A percentile compares a stretch with the other conserved stretches of the same genome.
These are phyloP conservation scores for Solanum chmielewskii DNA, from an alignment of 257 asterid species.

Conservation along the genomic window DNA sequence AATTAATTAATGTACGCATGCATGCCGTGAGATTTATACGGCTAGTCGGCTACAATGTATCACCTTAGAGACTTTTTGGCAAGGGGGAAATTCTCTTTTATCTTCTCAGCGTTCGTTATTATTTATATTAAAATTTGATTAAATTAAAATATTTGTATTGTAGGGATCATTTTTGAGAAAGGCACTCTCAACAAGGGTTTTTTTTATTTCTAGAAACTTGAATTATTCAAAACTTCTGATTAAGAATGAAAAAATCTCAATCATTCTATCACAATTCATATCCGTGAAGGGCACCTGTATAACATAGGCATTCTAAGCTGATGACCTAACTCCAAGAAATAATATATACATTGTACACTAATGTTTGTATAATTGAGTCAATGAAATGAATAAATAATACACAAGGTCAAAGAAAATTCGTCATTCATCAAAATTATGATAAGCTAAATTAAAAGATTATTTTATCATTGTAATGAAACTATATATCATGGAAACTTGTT, in stretches of 20 bases:
- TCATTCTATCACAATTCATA: rapidly evolving
- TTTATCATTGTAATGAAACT: background rate
- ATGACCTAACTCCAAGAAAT: background rate
- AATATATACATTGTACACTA: background rate
- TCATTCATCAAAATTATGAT: background rate
- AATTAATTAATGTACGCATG: background rate
- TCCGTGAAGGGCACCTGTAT: background rate
- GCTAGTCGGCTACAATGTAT: background rate
- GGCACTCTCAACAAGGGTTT: rapidly evolving
- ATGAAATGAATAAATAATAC: background rate
- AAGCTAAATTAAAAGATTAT: background rate
- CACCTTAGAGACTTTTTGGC: background rate
- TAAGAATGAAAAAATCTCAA: background rate
- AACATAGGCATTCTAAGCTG: background rate
- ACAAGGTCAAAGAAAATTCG: background rate
- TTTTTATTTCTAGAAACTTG: rapidly evolving
- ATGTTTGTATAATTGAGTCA: background rate
- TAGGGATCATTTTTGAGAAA: rapidly evolving
- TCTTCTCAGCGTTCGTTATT: rapidly evolving
- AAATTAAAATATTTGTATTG: rapidly evolving
- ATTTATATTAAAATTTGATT: rapidly evolving
- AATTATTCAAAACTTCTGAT: rapidly evolving
- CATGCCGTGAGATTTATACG: background rate
- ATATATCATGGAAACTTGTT: background rate
- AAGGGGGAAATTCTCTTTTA: background rate